Evolutionary conservation across 2,329 filamentous ascomycete species (phyloP).

Genomic region (Thermoascus crustaceus): DNA sequence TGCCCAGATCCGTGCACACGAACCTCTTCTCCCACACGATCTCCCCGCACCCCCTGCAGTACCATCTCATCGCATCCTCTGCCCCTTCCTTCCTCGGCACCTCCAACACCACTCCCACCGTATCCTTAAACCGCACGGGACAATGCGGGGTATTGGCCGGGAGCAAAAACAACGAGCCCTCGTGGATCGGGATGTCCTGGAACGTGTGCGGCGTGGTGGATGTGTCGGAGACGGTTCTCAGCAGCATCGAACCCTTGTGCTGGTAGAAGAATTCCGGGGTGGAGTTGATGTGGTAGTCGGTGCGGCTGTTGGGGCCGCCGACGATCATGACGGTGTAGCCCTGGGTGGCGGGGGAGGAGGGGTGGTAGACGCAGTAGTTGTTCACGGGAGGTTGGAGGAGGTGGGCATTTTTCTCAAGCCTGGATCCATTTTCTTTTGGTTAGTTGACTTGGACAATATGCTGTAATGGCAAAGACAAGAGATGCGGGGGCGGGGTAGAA

Average conservation of each 20-base stretch:
- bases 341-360: constrained; percentile 59
- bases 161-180: constrained; percentile 89
- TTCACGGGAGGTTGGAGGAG: constrained; percentile 90
- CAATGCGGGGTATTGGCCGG: constrained; percentile 95
- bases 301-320: constrained; percentile 89
- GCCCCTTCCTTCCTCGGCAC: constrained; percentile 64
- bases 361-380: constrained; percentile 93
- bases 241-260: constrained; percentile 83
- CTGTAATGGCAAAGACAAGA: not conserved
- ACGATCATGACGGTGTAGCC: constrained; percentile 91
- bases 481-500: constrained; percentile 13
- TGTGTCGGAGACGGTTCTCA: constrained; percentile 79
- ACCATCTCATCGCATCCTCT: constrained; percentile 81
- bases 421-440: too few relatives aligned
- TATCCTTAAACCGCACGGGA: constrained; percentile 84
- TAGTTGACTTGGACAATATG: not conserved
- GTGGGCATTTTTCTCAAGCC: constrained; percentile 86
- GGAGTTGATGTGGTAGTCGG: constrained; percentile 96
- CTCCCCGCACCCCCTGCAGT: constrained; percentile 63
- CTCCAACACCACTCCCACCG: constrained; percentile 89
- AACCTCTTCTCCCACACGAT: constrained; percentile 82
- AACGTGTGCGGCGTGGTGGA: constrained; percentile 49
- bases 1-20: constrained; percentile 81
- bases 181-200: constrained; percentile 77
- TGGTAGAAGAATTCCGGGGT: constrained; percentile 99